Evolutionary conservation across 371 early-diverging fungal species (phyloP).

Genomic region (Batrachochytrium dendrobatidis): DNA sequence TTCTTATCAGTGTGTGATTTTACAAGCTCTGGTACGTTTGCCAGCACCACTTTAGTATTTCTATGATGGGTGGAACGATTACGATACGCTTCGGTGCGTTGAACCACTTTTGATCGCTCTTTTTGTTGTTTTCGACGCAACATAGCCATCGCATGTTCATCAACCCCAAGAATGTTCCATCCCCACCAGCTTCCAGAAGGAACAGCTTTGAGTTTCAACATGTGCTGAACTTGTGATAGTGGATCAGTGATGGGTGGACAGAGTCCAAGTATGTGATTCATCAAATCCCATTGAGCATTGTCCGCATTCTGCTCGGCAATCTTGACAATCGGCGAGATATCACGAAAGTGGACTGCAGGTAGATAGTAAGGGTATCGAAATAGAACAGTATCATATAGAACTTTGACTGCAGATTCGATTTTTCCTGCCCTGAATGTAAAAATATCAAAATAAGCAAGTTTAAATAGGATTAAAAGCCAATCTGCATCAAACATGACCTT

Average conservation of each 20-base stretch:
- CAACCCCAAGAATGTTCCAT: slow-evolving; percentile 33
- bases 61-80: not conserved
- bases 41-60: no score
- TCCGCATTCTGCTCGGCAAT: slow-evolving; percentile 19
- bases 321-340: slow-evolving; percentile 22
- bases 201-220: slow-evolving; percentile 22
- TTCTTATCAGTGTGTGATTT: no score
- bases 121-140: slow-evolving; percentile 8
- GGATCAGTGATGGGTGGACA: slow-evolving; percentile 20
- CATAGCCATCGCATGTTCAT: slow-evolving; percentile 20
- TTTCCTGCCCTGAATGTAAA: slow-evolving; percentile 15
- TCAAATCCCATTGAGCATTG: slow-evolving; percentile 20
- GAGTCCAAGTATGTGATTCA: slow-evolving; percentile 20
- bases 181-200: slow-evolving; percentile 37
- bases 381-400: slow-evolving; percentile 13
- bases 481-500: not conserved
- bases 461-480: not conserved
- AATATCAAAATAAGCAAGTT: no score
- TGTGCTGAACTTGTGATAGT: slow-evolving; percentile 17
- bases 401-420: slow-evolving; percentile 20
- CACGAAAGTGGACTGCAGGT: slow-evolving; percentile 17
- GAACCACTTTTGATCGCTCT: not conserved
- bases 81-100: not conserved
- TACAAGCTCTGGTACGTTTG: no score
- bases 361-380: slow-evolving; percentile 33